phyloP scores from a whole-genome alignment of 2,329 filamentous ascomycete species.

The Stenocarpella maydis region DNA sequence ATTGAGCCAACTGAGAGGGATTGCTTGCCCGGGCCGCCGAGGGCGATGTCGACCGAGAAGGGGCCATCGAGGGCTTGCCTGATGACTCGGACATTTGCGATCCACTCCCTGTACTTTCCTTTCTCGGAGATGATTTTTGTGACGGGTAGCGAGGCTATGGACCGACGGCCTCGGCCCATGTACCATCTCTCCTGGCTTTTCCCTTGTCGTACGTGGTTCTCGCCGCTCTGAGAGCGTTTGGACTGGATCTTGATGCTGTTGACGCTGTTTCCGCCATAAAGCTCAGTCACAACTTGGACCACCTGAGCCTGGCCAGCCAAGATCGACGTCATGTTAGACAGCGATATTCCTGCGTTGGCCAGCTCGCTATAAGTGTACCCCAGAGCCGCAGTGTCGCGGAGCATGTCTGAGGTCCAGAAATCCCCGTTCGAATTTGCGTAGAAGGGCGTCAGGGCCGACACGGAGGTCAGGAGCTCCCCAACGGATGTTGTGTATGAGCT shows the following conservation, averaged over 20 bases:
- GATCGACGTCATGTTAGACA: slow-evolving; percentile 46
- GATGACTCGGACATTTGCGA: slow-evolving; percentile 69
- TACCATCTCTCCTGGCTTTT: slow-evolving; percentile 28
- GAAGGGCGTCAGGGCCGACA: slow-evolving; percentile 73
- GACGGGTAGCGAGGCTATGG: slow-evolving; percentile 38
- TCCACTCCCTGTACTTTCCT: slow-evolving; percentile 68
- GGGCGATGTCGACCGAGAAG: slow-evolving; percentile 73
- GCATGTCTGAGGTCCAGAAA: slow-evolving; percentile 73
- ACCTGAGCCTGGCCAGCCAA: slow-evolving; percentile 52
- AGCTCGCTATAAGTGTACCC: slow-evolving; percentile 81
- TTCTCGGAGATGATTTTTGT: slow-evolving; percentile 47
- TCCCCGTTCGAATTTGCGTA: slow-evolving; percentile 62
- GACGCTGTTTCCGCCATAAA: slow-evolving; percentile 63
- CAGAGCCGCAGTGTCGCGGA: slow-evolving; percentile 67
- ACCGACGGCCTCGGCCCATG: slow-evolving; percentile 3
- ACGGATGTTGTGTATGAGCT: slow-evolving; percentile 68
- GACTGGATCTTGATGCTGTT: slow-evolving; percentile 42
- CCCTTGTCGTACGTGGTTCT: background rate
- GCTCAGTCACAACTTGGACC: slow-evolving; percentile 62
- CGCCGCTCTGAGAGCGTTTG: slow-evolving; percentile 27
- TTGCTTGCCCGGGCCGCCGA: slow-evolving; percentile 53
- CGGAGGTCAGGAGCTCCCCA: slow-evolving; percentile 62
- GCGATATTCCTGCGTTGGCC: slow-evolving; percentile 38
- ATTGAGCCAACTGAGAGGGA: slow-evolving; percentile 66
- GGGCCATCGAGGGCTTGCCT: slow-evolving; percentile 68